Conservation (phyloP, 768 basidiomycete species). For the Tricholoma terreum region DNA sequence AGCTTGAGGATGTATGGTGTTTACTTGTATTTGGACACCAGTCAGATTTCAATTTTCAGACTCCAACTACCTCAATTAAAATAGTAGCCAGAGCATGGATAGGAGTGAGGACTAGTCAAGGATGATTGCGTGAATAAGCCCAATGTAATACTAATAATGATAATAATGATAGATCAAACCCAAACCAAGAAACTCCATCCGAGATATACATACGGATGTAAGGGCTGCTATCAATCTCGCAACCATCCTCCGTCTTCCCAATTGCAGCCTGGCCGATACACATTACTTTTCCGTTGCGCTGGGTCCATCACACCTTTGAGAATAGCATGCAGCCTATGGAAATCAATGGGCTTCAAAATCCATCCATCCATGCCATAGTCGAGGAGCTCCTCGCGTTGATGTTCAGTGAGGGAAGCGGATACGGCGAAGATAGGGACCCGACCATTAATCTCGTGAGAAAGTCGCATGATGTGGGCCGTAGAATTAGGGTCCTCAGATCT, state of each 20-base stretch:
- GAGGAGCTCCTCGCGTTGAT: conserved; percentile 51
- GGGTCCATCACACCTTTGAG: conserved; percentile 58
- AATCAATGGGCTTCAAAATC: conserved; percentile 83
- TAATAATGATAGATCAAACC: too few relatives aligned
- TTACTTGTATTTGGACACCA: background rate
- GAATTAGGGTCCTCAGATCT: conserved; percentile 15
- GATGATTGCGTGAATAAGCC: too few relatives aligned
- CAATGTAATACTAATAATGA: too few relatives aligned
- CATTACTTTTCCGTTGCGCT: conserved; percentile 46
- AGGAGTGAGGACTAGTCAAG: too few relatives aligned
- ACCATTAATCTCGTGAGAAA: conserved; percentile 51
- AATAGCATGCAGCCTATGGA: conserved; percentile 58
- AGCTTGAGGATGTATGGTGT: background rate
- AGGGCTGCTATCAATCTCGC: background rate
- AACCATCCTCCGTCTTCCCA: conserved; percentile 72
- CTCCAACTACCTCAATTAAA: too few relatives aligned
- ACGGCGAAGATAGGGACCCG: conserved; percentile 82
- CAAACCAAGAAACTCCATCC: too few relatives aligned
- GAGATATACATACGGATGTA: background rate
- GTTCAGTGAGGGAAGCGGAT: conserved; percentile 65
- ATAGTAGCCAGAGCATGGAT: too few relatives aligned
- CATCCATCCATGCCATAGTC: conserved; percentile 71
- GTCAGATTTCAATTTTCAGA: too few relatives aligned
- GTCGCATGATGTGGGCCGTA: conserved; percentile 21
- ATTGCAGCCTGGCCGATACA: conserved; percentile 48